These are phyloP conservation scores for Penicillium flavigenum DNA, from an alignment of 495 filamentous ascomycete species.

Conservation along the genomic window DNA sequence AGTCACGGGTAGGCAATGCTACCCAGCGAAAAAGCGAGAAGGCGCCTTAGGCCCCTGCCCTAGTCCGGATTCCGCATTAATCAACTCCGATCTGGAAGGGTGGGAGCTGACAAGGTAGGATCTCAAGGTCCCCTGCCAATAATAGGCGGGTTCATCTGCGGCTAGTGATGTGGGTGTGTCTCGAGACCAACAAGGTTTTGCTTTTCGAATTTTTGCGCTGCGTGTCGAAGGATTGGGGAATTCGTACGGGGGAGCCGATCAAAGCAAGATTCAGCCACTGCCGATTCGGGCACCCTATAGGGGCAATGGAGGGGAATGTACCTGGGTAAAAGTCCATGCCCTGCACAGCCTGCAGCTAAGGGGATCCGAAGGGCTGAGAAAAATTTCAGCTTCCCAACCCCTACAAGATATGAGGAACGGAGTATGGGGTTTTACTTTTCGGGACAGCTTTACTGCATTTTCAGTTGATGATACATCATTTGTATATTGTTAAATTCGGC, in stretches of 20 bases:
- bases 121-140: slow-evolving; percentile 23
- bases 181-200: slow-evolving; percentile 15
- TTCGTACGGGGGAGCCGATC: slow-evolving; percentile 12
- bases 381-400: slow-evolving; percentile 5
- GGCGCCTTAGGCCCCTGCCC: slow-evolving; percentile 4
- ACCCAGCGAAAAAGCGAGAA: slow-evolving; percentile 12
- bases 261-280: slow-evolving; percentile 13
- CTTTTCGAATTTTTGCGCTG: slow-evolving; percentile 6
- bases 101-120: slow-evolving; percentile 14
- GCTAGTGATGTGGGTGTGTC: slow-evolving; percentile 18
- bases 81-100: slow-evolving; percentile 16
- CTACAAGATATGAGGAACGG: not conserved
- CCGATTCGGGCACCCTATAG: slow-evolving; percentile 14
- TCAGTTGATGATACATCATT: not conserved
- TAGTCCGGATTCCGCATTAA: slow-evolving; percentile 23
- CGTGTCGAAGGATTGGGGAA: slow-evolving; percentile 18
- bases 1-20: slow-evolving; percentile 21
- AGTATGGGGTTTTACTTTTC: not conserved
- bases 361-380: slow-evolving; percentile 9
- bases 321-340: slow-evolving; percentile 5
- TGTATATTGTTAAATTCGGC: not conserved
- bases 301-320: slow-evolving; percentile 11
- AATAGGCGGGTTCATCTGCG: slow-evolving; percentile 17
- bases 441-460: not conserved
- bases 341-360: slow-evolving; percentile 16